These are phyloP conservation scores for Torulaspora maleeae DNA, from an alignment of 805 yeast genomes.

Conservation along the genomic window DNA sequence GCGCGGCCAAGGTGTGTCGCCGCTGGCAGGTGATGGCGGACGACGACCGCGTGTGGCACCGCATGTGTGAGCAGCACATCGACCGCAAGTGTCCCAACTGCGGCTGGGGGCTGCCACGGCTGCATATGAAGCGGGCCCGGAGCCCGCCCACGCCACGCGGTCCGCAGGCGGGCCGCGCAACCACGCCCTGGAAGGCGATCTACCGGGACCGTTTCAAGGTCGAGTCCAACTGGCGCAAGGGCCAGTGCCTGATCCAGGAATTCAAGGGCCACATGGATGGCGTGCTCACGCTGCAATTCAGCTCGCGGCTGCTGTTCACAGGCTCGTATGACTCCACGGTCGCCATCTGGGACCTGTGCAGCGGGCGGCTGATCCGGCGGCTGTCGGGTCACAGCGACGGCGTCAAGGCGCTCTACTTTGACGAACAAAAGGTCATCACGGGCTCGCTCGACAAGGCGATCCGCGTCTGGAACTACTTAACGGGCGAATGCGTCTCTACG, in stretches of 20 bases:
- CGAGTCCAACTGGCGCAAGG: conserved; percentile 93
- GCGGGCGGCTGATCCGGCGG: conserved; percentile 73
- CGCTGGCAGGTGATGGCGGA: conserved; percentile 89
- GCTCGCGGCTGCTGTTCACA: conserved; percentile 73
- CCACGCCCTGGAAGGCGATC: conserved; percentile 93
- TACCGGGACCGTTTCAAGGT: conserved; percentile 86
- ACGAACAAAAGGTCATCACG: conserved; percentile 81
- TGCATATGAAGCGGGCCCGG: conserved; percentile 78
- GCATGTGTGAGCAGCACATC: conserved; percentile 97
- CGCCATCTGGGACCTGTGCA: conserved; percentile 86
- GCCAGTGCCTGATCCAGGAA: conserved; percentile 55
- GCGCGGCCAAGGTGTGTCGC: conserved; percentile 86
- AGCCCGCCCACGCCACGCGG: conserved; percentile 9
- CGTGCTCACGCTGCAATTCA: conserved; percentile 81
- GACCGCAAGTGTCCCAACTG: conserved; percentile 96
- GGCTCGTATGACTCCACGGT: conserved; percentile 90
- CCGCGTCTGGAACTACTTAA: conserved; percentile 92
- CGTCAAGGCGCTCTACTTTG: conserved; percentile 79
- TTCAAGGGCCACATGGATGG: conserved; percentile 85
- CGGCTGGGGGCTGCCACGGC: conserved; percentile 96
- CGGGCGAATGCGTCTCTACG: conserved; percentile 91
- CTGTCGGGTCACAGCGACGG: conserved; percentile 86
- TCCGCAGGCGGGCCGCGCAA: conserved; percentile 29
- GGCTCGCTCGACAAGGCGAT: conserved; percentile 90
- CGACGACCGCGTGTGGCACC: conserved; percentile 96